A percentile compares a stretch with the other conserved stretches of the same genome.
These are phyloP conservation scores for Xylaria acuta DNA, from an alignment of 495 filamentous ascomycete genomes.

Conservation along the genomic window DNA sequence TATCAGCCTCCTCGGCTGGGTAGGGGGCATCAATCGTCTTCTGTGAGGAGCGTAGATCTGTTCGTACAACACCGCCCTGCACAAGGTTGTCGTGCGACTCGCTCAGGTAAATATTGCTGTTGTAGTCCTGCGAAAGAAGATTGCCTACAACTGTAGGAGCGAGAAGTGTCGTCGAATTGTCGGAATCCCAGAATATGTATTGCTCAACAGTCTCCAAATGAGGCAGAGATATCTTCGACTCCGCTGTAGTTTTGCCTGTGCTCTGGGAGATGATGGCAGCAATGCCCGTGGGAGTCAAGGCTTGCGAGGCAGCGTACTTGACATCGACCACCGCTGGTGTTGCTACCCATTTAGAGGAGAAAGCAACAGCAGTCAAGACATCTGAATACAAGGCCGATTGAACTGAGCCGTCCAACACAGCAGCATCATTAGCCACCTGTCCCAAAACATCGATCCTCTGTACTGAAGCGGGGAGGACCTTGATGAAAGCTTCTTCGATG, in stretches of 20 bases:
- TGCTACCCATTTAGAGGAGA: constrained; percentile 68
- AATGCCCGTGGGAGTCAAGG: constrained; percentile 79
- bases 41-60: constrained; percentile 83
- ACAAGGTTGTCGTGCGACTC: constrained; percentile 83
- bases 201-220: constrained; percentile 67
- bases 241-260: constrained; percentile 64
- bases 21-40: constrained; percentile 86
- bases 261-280: constrained; percentile 63
- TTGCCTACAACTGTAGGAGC: constrained; percentile 72
- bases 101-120: constrained; percentile 77
- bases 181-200: constrained; percentile 93
- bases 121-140: constrained; percentile 74
- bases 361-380: constrained; percentile 82
- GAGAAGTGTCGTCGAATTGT: constrained; percentile 69
- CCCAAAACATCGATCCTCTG: constrained; percentile 73
- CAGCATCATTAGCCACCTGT: constrained; percentile 59
- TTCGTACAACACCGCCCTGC: constrained; percentile 82
- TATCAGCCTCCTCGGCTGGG: constrained; percentile 76
- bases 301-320: constrained; percentile 84
- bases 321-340: constrained; percentile 73
- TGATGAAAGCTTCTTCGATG: constrained; percentile 89
- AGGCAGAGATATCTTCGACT: constrained; percentile 57
- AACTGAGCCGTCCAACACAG: constrained; percentile 70
- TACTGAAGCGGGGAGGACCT: constrained; percentile 74
- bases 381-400: constrained; percentile 88